Evolutionary conservation across 805 yeast genomes (phyloP).

Genomic region (Saccharomycopsis sp.): DNA sequence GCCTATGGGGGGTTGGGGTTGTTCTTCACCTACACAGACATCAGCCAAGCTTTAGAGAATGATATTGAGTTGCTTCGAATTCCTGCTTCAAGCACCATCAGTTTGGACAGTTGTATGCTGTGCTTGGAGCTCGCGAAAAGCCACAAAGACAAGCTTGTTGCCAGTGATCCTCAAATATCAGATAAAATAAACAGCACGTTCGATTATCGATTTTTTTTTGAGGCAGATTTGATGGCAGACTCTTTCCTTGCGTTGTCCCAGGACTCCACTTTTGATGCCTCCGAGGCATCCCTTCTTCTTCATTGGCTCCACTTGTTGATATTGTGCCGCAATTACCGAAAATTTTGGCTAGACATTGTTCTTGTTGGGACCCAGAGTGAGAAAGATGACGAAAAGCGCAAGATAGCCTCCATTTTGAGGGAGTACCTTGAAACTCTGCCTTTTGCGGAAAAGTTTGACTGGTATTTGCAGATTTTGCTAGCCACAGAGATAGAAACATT

Average conservation of each 20-base stretch:
- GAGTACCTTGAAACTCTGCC: conserved; percentile 2
- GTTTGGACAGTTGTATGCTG: neutral
- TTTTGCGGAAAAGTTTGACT: neutral
- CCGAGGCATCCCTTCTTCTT: neutral
- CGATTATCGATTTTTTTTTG: neutral
- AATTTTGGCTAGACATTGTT: neutral
- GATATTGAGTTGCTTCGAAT: conserved; percentile 4
- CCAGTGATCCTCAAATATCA: neutral
- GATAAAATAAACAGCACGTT: neutral
- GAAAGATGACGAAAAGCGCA: neutral
- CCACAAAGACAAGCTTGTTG: neutral
- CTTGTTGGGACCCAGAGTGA: neutral
- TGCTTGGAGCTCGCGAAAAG: neutral
- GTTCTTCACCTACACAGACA: neutral
- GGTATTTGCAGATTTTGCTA: neutral
- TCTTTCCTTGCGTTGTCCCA: neutral
- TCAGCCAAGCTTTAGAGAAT: neutral
- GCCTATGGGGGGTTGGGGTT: conserved; percentile 4
- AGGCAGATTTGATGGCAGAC: neutral
- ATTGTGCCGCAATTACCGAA: neutral
- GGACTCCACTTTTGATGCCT: neutral
- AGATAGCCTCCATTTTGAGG: neutral
- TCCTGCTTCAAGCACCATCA: neutral
- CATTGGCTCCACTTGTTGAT: conserved; percentile 3
- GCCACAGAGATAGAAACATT: conserved; percentile 2